Base-by-base conservation (phyloP, 2,329 filamentous ascomycete genomes). In the Huntiella savannae region DNA sequence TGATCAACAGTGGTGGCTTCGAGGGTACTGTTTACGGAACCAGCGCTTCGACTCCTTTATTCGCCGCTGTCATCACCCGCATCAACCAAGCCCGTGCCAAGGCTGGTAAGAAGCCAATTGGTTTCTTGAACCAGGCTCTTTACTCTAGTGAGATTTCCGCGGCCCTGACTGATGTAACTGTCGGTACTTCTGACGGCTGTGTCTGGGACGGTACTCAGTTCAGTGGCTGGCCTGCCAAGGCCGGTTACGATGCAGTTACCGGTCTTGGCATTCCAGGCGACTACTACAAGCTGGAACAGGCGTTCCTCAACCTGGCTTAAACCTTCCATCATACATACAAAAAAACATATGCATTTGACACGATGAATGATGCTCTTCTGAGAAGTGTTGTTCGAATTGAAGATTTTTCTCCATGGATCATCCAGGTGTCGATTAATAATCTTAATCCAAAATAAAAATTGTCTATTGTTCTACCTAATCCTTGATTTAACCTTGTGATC, bases 31-130 rank as follows among this genome's bases (percentile, higher is more conserved):
- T 66, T 2, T 53, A 59, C 40, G 68, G 68, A 8, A 71, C 68
- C 10, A 69, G 66, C 46, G 71, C 70, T 1, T 68, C 68, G 34
- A 65, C 71, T 3, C 73, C 72, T 0, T 64, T 73, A 0, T 58
- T 76, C 15, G 71, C 70, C 4, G 60, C 68, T 17, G 64, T 76
- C 55, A 58, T 77, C 41, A 66, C 69, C 3, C 58, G 73, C 4
- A 62, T 73, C 47, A 74, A 75, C 49, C 71, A 73, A 47, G 65
- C 63, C 46, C 58, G 70, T n/a, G 55, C 73, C 40, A 58, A 65
- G 2, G 58, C 56, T 2, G 68, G 68, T 3, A 71, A 69, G 61
- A 54, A 57, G 4, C 57, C 63, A 1, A 56, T 75, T 6, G 73
- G 73, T 0, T 77, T 69, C 60, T 57, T 75, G 33, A 76, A 75